Evolutionary conservation across 108 stramenopile genomes (phyloP).

Genomic region (Schizochytrium sp.): DNA sequence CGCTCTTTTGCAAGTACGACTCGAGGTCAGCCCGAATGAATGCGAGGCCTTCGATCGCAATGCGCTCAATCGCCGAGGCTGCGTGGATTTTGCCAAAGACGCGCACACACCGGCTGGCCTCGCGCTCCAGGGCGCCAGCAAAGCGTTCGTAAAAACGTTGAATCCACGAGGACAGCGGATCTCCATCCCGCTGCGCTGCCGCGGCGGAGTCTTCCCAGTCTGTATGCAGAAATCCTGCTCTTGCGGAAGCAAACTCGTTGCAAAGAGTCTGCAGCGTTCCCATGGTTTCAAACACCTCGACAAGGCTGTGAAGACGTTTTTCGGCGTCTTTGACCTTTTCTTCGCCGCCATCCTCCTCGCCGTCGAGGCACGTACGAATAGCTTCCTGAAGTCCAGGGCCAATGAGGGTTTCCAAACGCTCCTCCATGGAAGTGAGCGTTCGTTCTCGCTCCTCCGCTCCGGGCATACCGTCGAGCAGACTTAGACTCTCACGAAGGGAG

Average conservation of each 20-base stretch:
- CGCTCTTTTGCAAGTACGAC: background rate
- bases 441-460: background rate
- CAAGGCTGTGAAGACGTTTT: background rate
- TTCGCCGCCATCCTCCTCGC: background rate
- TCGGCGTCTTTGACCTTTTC: background rate
- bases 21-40: background rate
- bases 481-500: background rate
- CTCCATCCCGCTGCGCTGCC: background rate
- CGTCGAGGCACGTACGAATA: background rate
- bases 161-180: background rate
- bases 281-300: background rate
- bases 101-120: background rate
- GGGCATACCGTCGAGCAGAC: background rate
- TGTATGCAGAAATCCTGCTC: background rate
- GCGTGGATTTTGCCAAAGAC: background rate
- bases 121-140: background rate
- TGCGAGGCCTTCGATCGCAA: background rate
- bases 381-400: background rate
- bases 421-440: background rate
- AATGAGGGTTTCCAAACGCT: background rate
- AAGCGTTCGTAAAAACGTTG: background rate
- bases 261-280: background rate
- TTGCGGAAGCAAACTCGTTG: background rate
- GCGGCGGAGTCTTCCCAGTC: background rate
- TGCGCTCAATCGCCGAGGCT: background rate